A percentile compares a stretch with the other conserved stretches of the same genome.
These are phyloP conservation scores for Candida sp. DNA, from an alignment of 1,139 yeast species.

Conservation along the genomic window DNA sequence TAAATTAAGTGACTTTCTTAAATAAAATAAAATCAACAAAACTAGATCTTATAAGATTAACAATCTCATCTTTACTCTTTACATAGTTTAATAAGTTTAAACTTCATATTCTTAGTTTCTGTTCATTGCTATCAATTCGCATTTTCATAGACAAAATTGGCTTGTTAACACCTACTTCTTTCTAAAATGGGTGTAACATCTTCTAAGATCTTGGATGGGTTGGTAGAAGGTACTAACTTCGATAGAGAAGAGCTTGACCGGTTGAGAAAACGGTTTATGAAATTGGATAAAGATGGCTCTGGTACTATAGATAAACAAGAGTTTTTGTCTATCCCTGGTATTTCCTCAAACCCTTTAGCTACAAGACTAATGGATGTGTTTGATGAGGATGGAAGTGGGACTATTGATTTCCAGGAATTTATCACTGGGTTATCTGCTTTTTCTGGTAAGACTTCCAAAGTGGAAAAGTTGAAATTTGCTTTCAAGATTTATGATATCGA, in stretches of 20 bases:
- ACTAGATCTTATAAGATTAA: too few species aligned
- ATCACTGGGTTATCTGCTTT: conserved; percentile 88
- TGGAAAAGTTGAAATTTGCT: conserved; percentile 84
- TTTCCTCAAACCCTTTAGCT: conserved; percentile 87
- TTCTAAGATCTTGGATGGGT: conserved; percentile 62
- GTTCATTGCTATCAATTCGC: too few species aligned
- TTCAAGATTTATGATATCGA: conserved; percentile 96
- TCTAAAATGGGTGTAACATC: conserved; percentile 31
- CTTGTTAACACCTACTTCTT: too few species aligned
- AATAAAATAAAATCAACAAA: too few species aligned
- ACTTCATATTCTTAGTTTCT: too few species aligned
- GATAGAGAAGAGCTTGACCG: conserved; percentile 91
- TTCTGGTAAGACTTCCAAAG: conserved; percentile 81
- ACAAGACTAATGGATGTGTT: conserved; percentile 88
- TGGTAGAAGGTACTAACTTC: conserved; percentile 78
- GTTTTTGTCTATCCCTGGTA: conserved; percentile 90
- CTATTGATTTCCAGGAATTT: conserved; percentile 94
- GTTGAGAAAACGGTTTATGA: conserved; percentile 89
- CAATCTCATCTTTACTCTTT: too few species aligned
- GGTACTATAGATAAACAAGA: conserved; percentile 92
- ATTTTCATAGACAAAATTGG: too few species aligned
- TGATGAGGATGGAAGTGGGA: conserved; percentile 91
- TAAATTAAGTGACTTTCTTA: too few species aligned
- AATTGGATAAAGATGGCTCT: conserved; percentile 86
- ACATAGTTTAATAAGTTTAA: too few species aligned